Evolutionary conservation across 805 yeast species (phyloP).

Genomic region (Limtongozyma cylindracea): DNA sequence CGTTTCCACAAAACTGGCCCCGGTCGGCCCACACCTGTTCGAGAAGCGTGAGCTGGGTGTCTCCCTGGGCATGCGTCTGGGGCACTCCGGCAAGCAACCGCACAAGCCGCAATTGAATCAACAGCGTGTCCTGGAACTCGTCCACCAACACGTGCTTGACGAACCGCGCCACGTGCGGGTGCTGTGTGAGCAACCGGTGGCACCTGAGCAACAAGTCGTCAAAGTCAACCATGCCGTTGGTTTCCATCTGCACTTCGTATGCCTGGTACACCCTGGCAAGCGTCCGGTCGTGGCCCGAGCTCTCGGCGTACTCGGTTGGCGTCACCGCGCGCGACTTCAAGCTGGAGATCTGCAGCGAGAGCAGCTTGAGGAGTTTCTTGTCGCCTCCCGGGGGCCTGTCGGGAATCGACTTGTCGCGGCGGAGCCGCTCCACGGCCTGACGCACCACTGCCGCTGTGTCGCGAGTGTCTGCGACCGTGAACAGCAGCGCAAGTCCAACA

Average conservation of each 20-base stretch:
- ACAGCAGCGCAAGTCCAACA: slow-evolving; percentile 16
- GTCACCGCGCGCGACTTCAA: slow-evolving; percentile 26
- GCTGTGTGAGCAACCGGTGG: slow-evolving; percentile 17
- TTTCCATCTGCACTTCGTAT: slow-evolving; percentile 23
- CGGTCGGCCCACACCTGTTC: too few species aligned
- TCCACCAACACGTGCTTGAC: slow-evolving; percentile 64
- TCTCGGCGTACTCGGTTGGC: slow-evolving; percentile 12
- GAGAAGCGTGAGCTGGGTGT: too few species aligned
- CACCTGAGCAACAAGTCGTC: slow-evolving; percentile 56
- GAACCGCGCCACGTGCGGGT: slow-evolving; percentile 15
- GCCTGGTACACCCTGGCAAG: slow-evolving; percentile 14
- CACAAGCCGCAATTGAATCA: slow-evolving; percentile 48
- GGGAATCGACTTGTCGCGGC: background rate
- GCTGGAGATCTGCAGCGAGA: slow-evolving; percentile 21
- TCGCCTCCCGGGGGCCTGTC: too few species aligned
- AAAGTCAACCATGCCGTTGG: slow-evolving; percentile 35
- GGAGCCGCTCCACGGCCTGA: slow-evolving; percentile 8
- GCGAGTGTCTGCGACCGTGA: slow-evolving; percentile 34
- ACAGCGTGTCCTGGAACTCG: slow-evolving; percentile 85
- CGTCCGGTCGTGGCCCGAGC: slow-evolving; percentile 1
- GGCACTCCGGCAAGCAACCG: slow-evolving; percentile 14
- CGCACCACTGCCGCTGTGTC: slow-evolving; percentile 25
- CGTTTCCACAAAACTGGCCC: slow-evolving; percentile 14
- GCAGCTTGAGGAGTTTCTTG: slow-evolving; percentile 1
- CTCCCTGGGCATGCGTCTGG: too few species aligned